These are phyloP conservation scores for Aphanomyces cochlioides DNA, from an alignment of 352 stramenopile species.

Conservation along the genomic window DNA sequence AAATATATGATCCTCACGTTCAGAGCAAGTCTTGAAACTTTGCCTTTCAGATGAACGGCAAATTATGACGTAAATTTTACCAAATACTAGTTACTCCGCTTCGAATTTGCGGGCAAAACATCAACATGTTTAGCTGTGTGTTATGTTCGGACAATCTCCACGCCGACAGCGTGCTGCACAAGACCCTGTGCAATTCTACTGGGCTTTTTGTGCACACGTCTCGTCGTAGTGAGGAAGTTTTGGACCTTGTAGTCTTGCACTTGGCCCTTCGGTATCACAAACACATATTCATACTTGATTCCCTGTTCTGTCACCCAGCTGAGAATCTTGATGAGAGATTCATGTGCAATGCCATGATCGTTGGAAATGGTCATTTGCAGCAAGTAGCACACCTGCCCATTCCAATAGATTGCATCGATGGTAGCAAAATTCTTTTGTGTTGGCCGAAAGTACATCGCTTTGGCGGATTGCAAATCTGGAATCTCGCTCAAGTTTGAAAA, in stretches of 20 bases:
- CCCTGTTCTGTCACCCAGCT: background rate
- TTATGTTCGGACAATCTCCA: background rate
- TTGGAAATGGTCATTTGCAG: background rate
- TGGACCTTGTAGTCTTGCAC: conserved; percentile 4
- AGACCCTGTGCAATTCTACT: background rate
- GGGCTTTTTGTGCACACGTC: conserved; percentile 1
- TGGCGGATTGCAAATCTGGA: too few species aligned
- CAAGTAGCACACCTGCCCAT: background rate
- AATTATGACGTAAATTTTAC: too few species aligned
- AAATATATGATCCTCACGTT: too few species aligned
- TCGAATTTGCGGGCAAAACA: background rate
- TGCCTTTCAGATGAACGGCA: too few species aligned
- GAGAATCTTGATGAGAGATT: conserved; percentile 2
- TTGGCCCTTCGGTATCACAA: background rate
- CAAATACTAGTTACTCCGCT: background rate
- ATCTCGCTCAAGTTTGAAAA: too few species aligned
- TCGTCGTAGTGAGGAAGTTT: background rate
- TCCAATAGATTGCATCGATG: conserved; percentile 4
- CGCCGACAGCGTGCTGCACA: background rate
- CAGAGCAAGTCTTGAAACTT: too few species aligned
- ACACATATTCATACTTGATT: conserved; percentile 6
- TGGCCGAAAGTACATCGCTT: too few species aligned
- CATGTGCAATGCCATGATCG: conserved; percentile 6
- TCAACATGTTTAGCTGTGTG: background rate
- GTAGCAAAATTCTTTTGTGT: background rate